These are phyloP conservation scores for Hypoxylon sp. DNA, from an alignment of 2,329 filamentous ascomycete species.

Conservation along the genomic window DNA sequence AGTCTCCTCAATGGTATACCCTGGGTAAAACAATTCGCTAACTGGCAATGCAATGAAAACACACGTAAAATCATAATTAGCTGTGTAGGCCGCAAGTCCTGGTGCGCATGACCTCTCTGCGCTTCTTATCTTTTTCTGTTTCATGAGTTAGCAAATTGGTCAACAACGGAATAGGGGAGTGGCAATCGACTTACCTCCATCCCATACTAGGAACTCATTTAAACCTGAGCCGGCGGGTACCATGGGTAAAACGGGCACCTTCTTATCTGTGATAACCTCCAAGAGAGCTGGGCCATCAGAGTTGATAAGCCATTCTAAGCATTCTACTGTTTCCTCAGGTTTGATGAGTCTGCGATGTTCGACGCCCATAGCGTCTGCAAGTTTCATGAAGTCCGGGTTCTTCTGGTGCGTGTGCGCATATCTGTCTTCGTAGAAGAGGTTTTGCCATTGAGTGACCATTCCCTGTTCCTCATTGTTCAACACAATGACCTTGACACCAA, in stretches of 20 bases:
- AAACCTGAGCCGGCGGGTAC: conserved; percentile 88
- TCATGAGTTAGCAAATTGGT: conserved; percentile 53
- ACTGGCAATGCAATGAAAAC: conserved; percentile 33
- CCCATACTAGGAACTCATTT: conserved; percentile 93
- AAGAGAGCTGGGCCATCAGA: conserved; percentile 92
- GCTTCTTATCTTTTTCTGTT: conserved; percentile 75
- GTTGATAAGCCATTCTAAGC: conserved; percentile 89
- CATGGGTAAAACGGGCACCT: conserved; percentile 97
- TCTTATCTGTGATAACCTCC: conserved; percentile 91
- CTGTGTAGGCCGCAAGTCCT: conserved; percentile 68
- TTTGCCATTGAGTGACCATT: conserved; percentile 99
- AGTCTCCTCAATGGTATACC: conserved; percentile 30
- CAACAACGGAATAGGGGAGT: conserved; percentile 28
- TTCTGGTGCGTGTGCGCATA: conserved; percentile 92
- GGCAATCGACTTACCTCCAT: conserved; percentile 71
- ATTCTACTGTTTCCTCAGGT: conserved; percentile 81
- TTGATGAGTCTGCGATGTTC: conserved; percentile 79
- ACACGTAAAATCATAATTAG: conserved; percentile 36
- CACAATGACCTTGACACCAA: conserved; percentile 93
- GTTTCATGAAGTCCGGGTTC: conserved; percentile 96
- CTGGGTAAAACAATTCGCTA: conserved; percentile 35
- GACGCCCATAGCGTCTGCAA: conserved; percentile 91
- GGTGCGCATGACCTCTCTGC: conserved; percentile 75
- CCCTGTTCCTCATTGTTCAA: conserved; percentile 98
- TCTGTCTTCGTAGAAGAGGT: conserved; percentile 95